Conservation (phyloP, 352 stramenopile species). For the Phytophthora lateralis region DNA sequence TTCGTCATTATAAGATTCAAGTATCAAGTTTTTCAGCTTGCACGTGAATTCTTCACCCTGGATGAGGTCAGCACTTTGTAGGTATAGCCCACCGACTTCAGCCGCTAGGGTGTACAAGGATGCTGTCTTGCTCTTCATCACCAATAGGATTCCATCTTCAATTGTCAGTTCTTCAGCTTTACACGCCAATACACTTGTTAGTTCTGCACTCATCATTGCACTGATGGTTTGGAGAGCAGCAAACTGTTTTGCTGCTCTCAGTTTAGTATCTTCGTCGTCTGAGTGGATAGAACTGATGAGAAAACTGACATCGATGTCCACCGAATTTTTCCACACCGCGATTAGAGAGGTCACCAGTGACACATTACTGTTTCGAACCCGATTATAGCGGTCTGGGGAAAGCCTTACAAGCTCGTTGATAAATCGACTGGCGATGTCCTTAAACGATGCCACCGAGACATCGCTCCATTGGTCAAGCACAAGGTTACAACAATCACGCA, state of each 20-base stretch:
- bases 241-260: conserved; percentile 52
- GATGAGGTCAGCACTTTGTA: conserved; percentile 25
- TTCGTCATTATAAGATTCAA: conserved; percentile 62
- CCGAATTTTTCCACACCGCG: conserved; percentile 52
- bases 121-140: conserved; percentile 50
- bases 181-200: conserved; percentile 33
- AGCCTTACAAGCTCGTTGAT: conserved; percentile 62
- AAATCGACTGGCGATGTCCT: conserved; percentile 46
- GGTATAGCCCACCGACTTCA: conserved; percentile 64
- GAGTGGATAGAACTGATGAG: conserved; percentile 47
- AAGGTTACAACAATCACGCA: conserved; percentile 76
- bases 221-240: conserved; percentile 67
- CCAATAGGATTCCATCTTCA: conserved; percentile 54
- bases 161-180: conserved; percentile 37
- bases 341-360: conserved; percentile 61
- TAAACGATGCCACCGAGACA: conserved; percentile 24
- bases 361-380: conserved; percentile 76
- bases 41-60: conserved; percentile 32
- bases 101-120: conserved; percentile 66
- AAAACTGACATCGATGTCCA: conserved; percentile 43
- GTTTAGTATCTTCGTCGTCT: conserved; percentile 43
- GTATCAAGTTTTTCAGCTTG: conserved; percentile 49
- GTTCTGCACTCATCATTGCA: conserved; percentile 49
- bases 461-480: conserved; percentile 60
- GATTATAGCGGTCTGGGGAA: conserved; percentile 53